These are phyloP conservation scores for Alternaria sp. DNA, from an alignment of 2,329 filamentous ascomycete genomes.

Conservation along the genomic window DNA sequence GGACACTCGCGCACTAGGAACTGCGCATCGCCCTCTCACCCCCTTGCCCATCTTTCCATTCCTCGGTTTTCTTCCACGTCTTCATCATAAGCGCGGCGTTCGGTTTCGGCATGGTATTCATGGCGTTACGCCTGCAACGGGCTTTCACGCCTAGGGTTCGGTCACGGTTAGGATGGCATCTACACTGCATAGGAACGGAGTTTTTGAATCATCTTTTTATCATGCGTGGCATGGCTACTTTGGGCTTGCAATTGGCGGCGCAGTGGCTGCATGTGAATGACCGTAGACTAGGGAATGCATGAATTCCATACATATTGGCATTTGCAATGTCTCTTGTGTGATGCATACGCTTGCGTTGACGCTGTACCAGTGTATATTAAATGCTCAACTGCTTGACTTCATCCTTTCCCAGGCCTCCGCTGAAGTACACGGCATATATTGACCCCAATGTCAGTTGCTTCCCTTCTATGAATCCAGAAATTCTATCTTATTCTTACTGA, in stretches of 20 bases:
- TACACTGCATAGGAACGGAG: constrained; percentile 30
- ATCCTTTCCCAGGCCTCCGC: too few species aligned
- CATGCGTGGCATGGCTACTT: background rate
- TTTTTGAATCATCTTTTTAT: constrained; percentile 7
- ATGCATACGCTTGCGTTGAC: too few species aligned
- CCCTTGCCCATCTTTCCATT: background rate
- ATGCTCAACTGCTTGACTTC: too few species aligned
- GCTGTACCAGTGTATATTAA: too few species aligned
- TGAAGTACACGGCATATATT: too few species aligned
- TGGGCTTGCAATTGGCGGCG: background rate
- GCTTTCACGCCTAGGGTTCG: constrained; percentile 1
- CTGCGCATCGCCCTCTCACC: constrained; percentile 6
- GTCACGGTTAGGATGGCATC: constrained; percentile 10
- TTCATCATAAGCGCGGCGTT: constrained; percentile 33
- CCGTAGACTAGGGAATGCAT: constrained; percentile 1
- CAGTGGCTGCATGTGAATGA: background rate
- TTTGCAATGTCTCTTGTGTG: too few species aligned
- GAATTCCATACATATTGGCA: background rate
- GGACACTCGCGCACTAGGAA: constrained; percentile 2
- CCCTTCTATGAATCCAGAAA: too few species aligned
- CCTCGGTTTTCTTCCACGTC: constrained; percentile 4
- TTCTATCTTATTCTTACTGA: too few species aligned
- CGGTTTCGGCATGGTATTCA: constrained; percentile 17
- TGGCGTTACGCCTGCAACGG: constrained; percentile 1
- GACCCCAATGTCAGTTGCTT: too few species aligned